Conservation (phyloP, 1,284 basidiomycete species). For the Sanghuangporus weigelae region DNA sequence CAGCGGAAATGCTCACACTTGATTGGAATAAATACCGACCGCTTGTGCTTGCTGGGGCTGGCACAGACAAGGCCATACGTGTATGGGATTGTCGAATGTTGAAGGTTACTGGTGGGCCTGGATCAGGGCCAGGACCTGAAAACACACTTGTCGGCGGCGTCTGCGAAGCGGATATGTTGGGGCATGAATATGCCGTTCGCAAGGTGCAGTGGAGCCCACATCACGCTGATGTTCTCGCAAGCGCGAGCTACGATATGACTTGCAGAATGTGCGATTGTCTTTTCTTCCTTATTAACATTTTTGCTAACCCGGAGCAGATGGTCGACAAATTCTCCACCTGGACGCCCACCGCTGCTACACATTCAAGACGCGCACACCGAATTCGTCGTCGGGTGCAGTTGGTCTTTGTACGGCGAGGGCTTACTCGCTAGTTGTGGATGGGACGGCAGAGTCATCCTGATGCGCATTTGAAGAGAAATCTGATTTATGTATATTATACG, state of each 20-base stretch:
- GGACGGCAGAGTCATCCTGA: constrained; percentile 83
- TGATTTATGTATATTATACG: not conserved
- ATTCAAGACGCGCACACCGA: constrained; percentile 89
- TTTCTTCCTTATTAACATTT: constrained; percentile 6
- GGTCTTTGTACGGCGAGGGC: constrained; percentile 86
- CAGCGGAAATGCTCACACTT: constrained; percentile 68
- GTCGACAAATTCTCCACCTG: constrained; percentile 51
- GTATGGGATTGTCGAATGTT: constrained; percentile 87
- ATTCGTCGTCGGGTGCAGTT: constrained; percentile 88
- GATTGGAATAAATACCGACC: constrained; percentile 95
- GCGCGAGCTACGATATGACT: constrained; percentile 95
- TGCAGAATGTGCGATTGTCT: constrained; percentile 75
- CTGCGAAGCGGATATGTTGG: constrained; percentile 62
- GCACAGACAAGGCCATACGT: constrained; percentile 76
- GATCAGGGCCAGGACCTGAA: constrained; percentile 21
- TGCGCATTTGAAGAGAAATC: constrained; percentile 40
- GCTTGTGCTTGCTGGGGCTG: constrained; percentile 71
- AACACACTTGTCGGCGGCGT: constrained; percentile 54
- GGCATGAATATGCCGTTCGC: constrained; percentile 80
- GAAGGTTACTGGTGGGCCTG: constrained; percentile 36
- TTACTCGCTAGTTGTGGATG: constrained; percentile 85
- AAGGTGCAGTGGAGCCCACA: constrained; percentile 79
- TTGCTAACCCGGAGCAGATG: constrained; percentile 40
- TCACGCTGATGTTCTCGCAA: constrained; percentile 72
- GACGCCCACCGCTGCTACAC: constrained; percentile 51